phyloP scores from a whole-genome alignment of 2,329 filamentous ascomycete species.

The Neobulgaria alba region DNA sequence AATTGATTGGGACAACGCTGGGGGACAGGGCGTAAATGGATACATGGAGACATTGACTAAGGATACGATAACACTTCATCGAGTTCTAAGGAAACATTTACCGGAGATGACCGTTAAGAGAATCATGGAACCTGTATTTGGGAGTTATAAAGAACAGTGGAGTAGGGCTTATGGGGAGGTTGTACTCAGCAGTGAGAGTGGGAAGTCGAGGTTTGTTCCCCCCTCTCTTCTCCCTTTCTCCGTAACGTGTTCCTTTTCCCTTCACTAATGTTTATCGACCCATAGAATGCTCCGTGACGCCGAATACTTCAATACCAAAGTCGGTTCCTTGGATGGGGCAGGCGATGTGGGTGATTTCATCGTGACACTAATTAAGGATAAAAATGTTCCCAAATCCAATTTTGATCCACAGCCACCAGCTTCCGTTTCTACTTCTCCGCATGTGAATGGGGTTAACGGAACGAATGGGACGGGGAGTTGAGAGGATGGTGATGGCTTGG shows the following conservation, averaged over 20 bases:
- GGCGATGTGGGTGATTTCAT: conserved; percentile 65
- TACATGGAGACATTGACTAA: conserved; percentile 68
- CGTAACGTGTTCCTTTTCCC: neutral
- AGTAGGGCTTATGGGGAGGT: conserved; percentile 54
- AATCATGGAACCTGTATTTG: conserved; percentile 64
- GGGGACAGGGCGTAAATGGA: conserved; percentile 34
- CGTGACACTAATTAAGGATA: conserved; percentile 52
- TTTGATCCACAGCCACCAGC: neutral
- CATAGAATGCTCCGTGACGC: conserved; percentile 54
- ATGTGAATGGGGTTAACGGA: conserved; percentile 17
- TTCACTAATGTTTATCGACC: conserved; percentile 1
- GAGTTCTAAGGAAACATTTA: conserved; percentile 60
- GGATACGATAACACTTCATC: conserved; percentile 61
- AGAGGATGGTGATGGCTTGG: conserved; percentile 43
- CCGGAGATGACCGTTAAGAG: conserved; percentile 53
- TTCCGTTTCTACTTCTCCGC: neutral
- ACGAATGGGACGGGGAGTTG: conserved; percentile 32
- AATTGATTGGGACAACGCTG: conserved; percentile 51
- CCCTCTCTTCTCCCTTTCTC: no score
- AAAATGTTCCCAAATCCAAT: conserved; percentile 27
- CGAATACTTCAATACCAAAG: conserved; percentile 50
- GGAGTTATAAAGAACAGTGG: conserved; percentile 58
- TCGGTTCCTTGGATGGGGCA: conserved; percentile 56
- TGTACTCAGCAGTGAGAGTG: conserved; percentile 46
- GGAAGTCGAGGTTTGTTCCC: conserved; percentile 49